Conservation (phyloP, 164 flowering plant genomes). For the Vitis amurensis region DNA sequence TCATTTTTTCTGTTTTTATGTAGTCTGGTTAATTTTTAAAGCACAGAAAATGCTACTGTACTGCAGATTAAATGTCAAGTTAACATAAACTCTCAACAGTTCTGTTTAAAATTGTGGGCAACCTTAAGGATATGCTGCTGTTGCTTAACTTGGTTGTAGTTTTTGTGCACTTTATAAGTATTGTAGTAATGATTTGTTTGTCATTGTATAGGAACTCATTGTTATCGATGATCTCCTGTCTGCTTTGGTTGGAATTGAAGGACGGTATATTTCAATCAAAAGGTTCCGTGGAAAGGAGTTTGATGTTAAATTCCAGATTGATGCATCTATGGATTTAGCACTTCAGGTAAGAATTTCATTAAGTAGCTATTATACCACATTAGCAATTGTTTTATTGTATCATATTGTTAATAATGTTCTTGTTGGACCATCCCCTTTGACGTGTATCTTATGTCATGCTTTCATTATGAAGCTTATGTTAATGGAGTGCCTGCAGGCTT, state of each 20-base stretch:
- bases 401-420: not conserved
- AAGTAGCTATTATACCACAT: not conserved
- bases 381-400: not conserved
- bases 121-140: not conserved
- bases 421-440: not conserved
- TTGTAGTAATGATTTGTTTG: not conserved
- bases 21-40: not conserved
- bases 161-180: not conserved
- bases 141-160: slow-evolving; percentile 2
- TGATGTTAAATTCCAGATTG: slow-evolving; percentile 62
- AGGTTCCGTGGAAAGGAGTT: slow-evolving; percentile 58
- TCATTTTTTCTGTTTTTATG: not conserved
- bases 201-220: slow-evolving; percentile 68
- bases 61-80: too few species aligned
- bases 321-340: slow-evolving; percentile 87
- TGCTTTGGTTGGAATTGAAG: slow-evolving; percentile 92
- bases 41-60: not conserved
- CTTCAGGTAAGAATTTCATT: slow-evolving; percentile 59
- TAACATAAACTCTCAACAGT: not conserved
- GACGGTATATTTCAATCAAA: slow-evolving; percentile 74
- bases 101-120: not conserved
- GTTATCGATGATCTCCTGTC: slow-evolving; percentile 88
- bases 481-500: too few species aligned
- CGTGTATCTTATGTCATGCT: too few species aligned
- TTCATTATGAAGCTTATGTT: too few species aligned